Evolutionary conservation across 2,329 filamentous ascomycete species (phyloP).

Genomic region (Dothistroma pini): DNA sequence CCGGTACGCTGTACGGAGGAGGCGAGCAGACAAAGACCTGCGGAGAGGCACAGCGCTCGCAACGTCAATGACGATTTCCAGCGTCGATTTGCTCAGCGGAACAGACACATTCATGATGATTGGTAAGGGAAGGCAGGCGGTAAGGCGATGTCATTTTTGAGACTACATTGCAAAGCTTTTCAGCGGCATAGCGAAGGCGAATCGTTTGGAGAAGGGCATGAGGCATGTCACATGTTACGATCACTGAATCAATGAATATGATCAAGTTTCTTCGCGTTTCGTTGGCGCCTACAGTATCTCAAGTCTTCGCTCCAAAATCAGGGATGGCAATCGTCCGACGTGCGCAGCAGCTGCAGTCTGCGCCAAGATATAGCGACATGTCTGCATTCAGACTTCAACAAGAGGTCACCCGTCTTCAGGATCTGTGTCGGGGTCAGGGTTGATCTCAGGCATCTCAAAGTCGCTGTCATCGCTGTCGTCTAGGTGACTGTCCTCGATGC

Average conservation of each 20-base stretch:
- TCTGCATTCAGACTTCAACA: no score
- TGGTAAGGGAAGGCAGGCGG: background rate
- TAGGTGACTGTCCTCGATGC: slow-evolving; percentile 1
- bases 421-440: slow-evolving; percentile 26
- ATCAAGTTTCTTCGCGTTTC: background rate
- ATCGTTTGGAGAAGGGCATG: background rate
- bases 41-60: background rate
- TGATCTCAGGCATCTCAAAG: slow-evolving; percentile 36
- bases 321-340: no score
- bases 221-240: background rate
- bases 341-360: no score
- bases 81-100: background rate
- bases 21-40: background rate
- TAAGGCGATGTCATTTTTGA: background rate
- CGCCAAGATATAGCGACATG: no score
- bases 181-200: slow-evolving; percentile 10
- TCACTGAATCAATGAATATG: background rate
- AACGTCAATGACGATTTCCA: background rate
- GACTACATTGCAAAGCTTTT: background rate
- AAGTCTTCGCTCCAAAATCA: no score
- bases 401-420: slow-evolving; percentile 7
- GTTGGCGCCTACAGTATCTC: background rate
- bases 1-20: background rate
- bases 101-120: background rate
- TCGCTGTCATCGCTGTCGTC: slow-evolving; percentile 32